Evolutionary conservation across 345 rosid genomes (phyloP).

Genomic region (Balakata baccata): DNA sequence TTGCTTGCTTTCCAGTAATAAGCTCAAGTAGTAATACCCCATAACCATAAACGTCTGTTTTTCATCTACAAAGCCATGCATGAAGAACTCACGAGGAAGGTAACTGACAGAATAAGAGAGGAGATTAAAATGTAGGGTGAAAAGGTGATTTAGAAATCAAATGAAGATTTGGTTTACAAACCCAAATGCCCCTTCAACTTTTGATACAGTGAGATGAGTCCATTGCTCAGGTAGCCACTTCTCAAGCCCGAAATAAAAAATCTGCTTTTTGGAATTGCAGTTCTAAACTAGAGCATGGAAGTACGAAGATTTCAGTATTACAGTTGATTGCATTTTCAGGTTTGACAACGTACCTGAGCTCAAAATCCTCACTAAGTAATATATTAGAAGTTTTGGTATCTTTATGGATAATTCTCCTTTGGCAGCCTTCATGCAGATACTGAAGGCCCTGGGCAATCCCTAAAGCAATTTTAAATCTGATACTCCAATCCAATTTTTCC

Average conservation of each 20-base stretch:
- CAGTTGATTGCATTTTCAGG: slow-evolving; percentile 3
- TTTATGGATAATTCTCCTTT: slow-evolving; percentile 87
- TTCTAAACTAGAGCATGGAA: slow-evolving; percentile 11
- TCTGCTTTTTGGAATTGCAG: slow-evolving; percentile 37
- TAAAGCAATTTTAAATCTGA: slow-evolving; percentile 63
- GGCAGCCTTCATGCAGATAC: slow-evolving; percentile 89
- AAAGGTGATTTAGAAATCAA: slow-evolving; percentile 14
- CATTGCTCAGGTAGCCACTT: slow-evolving; percentile 94
- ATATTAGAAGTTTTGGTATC: slow-evolving; percentile 91
- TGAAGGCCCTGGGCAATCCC: slow-evolving; percentile 81
- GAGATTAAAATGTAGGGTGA: slow-evolving; percentile 1
- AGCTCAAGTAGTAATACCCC: slow-evolving; percentile 86
- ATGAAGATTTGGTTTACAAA: slow-evolving; percentile 26
- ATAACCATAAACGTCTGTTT: slow-evolving; percentile 81
- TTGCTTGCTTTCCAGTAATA: slow-evolving; percentile 78
- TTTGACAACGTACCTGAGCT: slow-evolving; percentile 54
- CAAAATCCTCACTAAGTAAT: slow-evolving; percentile 76
- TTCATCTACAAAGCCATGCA: slow-evolving; percentile 92
- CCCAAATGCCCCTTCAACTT: slow-evolving; percentile 97
- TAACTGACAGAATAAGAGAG: slow-evolving; percentile 41
- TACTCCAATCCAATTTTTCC: slow-evolving; percentile 60
- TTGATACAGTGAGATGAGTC: slow-evolving; percentile 76
- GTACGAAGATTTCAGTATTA: neutral
- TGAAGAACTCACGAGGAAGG: slow-evolving; percentile 90
- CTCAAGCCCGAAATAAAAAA: slow-evolving; percentile 93